Evolutionary conservation across 2,329 filamentous ascomycete genomes (phyloP), one percentile per base, ranked within the genome.

Genomic region (Berkeleyomyces basicola): DNA sequence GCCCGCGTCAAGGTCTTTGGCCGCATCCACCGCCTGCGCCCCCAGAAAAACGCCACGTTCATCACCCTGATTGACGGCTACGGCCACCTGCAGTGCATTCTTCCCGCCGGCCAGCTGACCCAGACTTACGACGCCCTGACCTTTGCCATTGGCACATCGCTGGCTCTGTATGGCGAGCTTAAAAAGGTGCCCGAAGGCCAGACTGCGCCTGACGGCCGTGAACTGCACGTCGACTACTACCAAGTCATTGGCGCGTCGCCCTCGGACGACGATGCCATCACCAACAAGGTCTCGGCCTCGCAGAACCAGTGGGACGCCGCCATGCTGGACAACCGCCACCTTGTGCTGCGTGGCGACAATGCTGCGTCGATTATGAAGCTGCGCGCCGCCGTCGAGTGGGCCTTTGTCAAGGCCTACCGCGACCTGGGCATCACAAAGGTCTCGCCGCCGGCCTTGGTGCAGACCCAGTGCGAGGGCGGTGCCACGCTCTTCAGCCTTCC

Each of bases 391-490:
- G 83, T 92, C 61, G 84, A 95, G 72, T 82, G 81, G 67, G 88
- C 90, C 10, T 96, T 96, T 77, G 80, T 85, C 72, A 79, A 83
- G 70, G 81, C 84, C 44, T 96, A 90, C 77, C 83, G 87, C 70
- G 87, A 93, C 72, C 76, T 86, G 68, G 80, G 84, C 66, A 80
- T 92, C 73, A 80, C 86, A 70, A 91, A 96, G 76, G 90, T 96
- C 67, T 87, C 85, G 58, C 91, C 91, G 10, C 91, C 91, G 1
- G 90, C 90, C 40, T 85, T 95, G 73, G 93, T 96, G 65, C 93
- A 95, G 77, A 97, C 92, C 16, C 87, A 96, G 76, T 88, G 95
- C 71, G 91, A 97, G 76, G 91, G 91, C 67, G 91, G 91, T 63
- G 83, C 88, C 68, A 96, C 91, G 3, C 84, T 97, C 44, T 97